Evolutionary conservation across 2,329 filamentous ascomycete species (phyloP).

Genomic region (Penicillium sp.): DNA sequence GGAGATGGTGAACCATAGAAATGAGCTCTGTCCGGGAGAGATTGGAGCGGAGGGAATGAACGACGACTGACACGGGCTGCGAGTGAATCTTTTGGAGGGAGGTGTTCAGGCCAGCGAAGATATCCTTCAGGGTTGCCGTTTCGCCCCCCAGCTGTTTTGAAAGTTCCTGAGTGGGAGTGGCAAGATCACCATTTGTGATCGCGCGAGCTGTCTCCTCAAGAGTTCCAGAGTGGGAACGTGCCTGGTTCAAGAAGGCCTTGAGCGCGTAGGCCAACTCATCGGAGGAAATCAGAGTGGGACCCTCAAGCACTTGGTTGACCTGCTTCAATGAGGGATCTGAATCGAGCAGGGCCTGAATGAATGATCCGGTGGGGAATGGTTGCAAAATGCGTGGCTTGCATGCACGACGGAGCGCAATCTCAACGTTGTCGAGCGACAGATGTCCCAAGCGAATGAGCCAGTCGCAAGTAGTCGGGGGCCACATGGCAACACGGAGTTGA

Average conservation of each 20-base stretch:
- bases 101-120: slow-evolving; percentile 42
- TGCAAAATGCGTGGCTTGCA: slow-evolving; percentile 38
- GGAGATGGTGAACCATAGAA: slow-evolving; percentile 45
- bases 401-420: slow-evolving; percentile 40
- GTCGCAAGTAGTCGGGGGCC: slow-evolving; percentile 40
- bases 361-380: slow-evolving; percentile 39
- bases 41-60: slow-evolving; percentile 39
- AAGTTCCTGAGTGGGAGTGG: slow-evolving; percentile 24
- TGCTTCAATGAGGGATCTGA: slow-evolving; percentile 41
- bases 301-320: slow-evolving; percentile 40
- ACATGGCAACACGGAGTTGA: slow-evolving; percentile 36
- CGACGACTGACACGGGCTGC: slow-evolving; percentile 32
- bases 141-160: slow-evolving; percentile 20
- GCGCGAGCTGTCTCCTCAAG: slow-evolving; percentile 36
- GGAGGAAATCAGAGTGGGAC: slow-evolving; percentile 36
- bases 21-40: slow-evolving; percentile 43
- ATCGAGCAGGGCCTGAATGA: slow-evolving; percentile 42
- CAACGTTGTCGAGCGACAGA: slow-evolving; percentile 41
- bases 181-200: slow-evolving; percentile 32
- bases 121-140: slow-evolving; percentile 31
- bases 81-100: slow-evolving; percentile 39
- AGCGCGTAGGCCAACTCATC: slow-evolving; percentile 44
- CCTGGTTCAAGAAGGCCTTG: slow-evolving; percentile 42
- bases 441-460: slow-evolving; percentile 45
- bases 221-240: slow-evolving; percentile 35